Evolutionary conservation across 73 alveolate genomes (phyloP).

Genomic region (Paramecium octaurelia): DNA sequence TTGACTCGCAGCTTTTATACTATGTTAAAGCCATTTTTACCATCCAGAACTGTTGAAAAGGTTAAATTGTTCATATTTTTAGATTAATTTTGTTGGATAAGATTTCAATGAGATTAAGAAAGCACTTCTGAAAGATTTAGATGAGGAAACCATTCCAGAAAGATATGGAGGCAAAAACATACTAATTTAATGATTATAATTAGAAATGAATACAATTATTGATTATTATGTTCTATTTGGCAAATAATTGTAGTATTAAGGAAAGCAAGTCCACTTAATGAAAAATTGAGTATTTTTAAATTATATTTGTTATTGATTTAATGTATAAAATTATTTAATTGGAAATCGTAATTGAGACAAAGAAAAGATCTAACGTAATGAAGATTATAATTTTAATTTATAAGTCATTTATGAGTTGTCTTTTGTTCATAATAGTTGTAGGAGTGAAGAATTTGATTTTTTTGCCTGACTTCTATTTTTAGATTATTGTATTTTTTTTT

Average conservation of each 20-base stretch:
- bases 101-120: neutral
- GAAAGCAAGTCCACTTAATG: neutral
- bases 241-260: neutral
- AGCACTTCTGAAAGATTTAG: neutral
- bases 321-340: neutral
- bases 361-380: neutral
- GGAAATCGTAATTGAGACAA: neutral
- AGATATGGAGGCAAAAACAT: conserved; percentile 14
- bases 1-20: neutral
- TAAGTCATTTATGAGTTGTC: neutral
- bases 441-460: neutral
- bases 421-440: neutral
- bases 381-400: neutral
- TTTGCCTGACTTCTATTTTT: conserved; percentile 16
- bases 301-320: neutral
- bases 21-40: neutral
- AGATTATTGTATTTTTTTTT: neutral
- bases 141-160: neutral
- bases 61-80: neutral
- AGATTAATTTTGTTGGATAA: neutral
- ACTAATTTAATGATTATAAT: neutral
- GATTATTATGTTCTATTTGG: neutral
- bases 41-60: neutral
- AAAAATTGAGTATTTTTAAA: neutral
- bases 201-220: neutral